These are phyloP conservation scores for Cryptococcus amylolentus DNA, from an alignment of 1,284 basidiomycete species.

Conservation along the genomic window DNA sequence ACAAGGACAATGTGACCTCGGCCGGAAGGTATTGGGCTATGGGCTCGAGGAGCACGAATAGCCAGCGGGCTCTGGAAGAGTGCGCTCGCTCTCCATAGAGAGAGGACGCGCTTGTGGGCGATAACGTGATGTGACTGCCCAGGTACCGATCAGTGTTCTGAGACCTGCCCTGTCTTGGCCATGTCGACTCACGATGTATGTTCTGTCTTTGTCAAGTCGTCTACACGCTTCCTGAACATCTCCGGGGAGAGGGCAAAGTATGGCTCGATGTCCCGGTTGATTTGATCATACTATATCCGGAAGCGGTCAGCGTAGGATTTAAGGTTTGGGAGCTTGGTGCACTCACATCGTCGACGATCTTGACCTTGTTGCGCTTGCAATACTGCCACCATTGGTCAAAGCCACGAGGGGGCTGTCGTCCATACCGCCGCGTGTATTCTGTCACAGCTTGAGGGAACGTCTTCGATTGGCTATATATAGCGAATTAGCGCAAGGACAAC, in stretches of 20 bases:
- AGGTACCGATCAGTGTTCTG: background rate
- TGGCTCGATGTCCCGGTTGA: slow-evolving; percentile 41
- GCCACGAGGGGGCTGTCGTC: slow-evolving; percentile 50
- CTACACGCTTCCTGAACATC: slow-evolving; percentile 31
- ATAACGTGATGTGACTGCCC: slow-evolving; percentile 30
- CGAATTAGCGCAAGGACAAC: background rate
- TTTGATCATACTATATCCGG: slow-evolving; percentile 46
- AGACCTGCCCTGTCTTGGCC: too few relatives aligned
- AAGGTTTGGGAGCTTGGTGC: background rate
- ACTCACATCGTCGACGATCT: slow-evolving; percentile 51
- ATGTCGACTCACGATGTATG: slow-evolving; percentile 32
- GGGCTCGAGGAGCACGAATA: slow-evolving; percentile 34
- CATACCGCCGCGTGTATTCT: slow-evolving; percentile 49
- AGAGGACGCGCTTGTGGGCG: slow-evolving; percentile 23
- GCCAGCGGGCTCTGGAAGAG: slow-evolving; percentile 22
- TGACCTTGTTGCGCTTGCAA: slow-evolving; percentile 42
- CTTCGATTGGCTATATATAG: slow-evolving; percentile 38
- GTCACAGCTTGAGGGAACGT: slow-evolving; percentile 46
- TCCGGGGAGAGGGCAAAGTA: slow-evolving; percentile 44
- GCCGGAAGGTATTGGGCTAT: slow-evolving; percentile 34
- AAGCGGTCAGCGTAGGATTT: slow-evolving; percentile 4
- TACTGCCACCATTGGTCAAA: slow-evolving; percentile 51
- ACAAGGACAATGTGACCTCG: slow-evolving; percentile 34
- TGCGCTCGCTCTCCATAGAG: slow-evolving; percentile 29
- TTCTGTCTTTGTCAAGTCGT: slow-evolving; percentile 15